These are phyloP conservation scores for Arthrobotrys sinensis DNA, from an alignment of 2,329 filamentous ascomycete genomes.

Conservation along the genomic window DNA sequence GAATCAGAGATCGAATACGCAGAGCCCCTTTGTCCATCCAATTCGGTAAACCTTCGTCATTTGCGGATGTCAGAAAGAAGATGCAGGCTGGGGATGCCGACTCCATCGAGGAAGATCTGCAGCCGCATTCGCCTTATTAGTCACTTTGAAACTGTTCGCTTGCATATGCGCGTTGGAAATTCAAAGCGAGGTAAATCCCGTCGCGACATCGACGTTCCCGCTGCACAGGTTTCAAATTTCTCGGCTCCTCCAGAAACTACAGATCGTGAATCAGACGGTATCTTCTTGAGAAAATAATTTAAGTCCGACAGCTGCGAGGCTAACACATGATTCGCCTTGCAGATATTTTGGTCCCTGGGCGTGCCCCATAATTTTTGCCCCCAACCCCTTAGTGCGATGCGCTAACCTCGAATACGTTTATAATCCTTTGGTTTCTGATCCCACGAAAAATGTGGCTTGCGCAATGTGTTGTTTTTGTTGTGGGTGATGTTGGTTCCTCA, in stretches of 20 bases:
- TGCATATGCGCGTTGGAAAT: conserved; percentile 9
- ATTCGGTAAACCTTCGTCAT: conserved; percentile 11
- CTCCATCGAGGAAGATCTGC: conserved; percentile 44
- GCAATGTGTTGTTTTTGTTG: conserved; percentile 61
- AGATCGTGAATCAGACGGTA: conserved; percentile 16
- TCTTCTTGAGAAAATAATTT: conserved; percentile 1
- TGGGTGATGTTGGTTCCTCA: conserved; percentile 46
- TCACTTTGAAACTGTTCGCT: conserved; percentile 36
- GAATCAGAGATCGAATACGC: conserved; percentile 28
- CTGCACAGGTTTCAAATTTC: conserved; percentile 1
- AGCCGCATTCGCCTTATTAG: conserved; percentile 42
- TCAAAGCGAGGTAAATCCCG: conserved; percentile 28
- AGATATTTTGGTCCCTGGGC: conserved; percentile 23
- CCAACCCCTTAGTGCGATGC: conserved; percentile 42
- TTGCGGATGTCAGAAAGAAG: not conserved
- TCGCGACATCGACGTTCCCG: conserved; percentile 5
- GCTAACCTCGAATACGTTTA: conserved; percentile 41
- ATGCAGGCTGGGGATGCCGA: conserved; percentile 37
- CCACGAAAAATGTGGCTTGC: conserved; percentile 59
- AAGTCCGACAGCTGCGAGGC: conserved; percentile 54
- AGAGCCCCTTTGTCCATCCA: not conserved
- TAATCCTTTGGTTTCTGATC: conserved; percentile 60
- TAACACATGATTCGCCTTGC: conserved; percentile 49
- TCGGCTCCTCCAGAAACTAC: not conserved
- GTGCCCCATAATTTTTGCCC: conserved; percentile 11